Percentiles rank a stretch among this genome's conserved stretches.
phyloP scores from a whole-genome alignment of 2,329 filamentous ascomycete species.

The Colletotrichum falcatum region DNA sequence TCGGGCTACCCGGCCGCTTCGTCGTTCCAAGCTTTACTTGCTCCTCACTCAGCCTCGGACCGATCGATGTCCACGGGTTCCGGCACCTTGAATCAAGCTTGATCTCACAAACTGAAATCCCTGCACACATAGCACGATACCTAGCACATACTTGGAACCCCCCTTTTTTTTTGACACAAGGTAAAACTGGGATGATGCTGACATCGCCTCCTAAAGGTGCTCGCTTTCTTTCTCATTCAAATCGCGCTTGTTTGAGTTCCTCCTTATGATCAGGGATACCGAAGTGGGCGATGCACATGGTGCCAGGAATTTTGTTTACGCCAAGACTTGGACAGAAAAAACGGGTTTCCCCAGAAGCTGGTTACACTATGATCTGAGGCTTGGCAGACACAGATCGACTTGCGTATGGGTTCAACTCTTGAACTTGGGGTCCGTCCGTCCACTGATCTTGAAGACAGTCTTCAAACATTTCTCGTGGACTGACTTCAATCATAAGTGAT shows the following conservation, averaged over 20 bases:
- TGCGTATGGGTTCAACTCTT: not conserved
- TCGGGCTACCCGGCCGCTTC: conserved; percentile 20
- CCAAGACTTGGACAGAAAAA: not conserved
- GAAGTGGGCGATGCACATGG: not conserved
- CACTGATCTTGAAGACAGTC: not conserved
- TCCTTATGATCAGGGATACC: not conserved
- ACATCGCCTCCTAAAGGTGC: not conserved
- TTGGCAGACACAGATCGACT: not conserved
- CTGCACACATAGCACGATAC: not conserved
- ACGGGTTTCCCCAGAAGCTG: not conserved
- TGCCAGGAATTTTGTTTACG: not conserved
- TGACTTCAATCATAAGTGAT: not conserved
- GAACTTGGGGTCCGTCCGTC: not conserved
- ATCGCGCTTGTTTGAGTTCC: not conserved
- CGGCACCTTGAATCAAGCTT: not conserved
- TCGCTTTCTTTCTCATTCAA: not conserved
- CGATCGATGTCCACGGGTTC: conserved; percentile 1
- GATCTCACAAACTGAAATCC: not conserved
- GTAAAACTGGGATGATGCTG: not conserved
- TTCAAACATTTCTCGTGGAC: not conserved
- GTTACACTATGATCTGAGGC: not conserved
- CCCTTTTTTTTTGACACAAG: not conserved
- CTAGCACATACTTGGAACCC: not conserved
- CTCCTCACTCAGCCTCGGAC: not conserved
- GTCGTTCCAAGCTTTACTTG: conserved; percentile 32